phyloP scores from a whole-genome alignment of 2,329 filamentous ascomycete genomes.

The Blumeriella jaapii region DNA sequence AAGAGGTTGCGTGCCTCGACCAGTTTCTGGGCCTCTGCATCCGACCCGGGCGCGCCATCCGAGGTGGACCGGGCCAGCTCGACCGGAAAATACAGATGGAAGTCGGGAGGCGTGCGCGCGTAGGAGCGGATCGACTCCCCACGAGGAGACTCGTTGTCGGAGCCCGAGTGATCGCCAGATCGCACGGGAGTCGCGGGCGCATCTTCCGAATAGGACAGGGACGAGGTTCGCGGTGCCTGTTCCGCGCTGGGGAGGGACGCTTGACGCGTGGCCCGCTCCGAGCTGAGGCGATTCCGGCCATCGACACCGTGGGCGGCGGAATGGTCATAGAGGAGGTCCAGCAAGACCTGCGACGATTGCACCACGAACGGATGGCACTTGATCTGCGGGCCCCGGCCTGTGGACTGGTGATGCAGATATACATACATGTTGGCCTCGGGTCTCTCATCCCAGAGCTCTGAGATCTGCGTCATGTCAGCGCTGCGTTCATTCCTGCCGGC shows the following conservation, averaged over 20 bases:
- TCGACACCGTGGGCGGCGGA: conserved; percentile 32
- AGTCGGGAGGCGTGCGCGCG: conserved; percentile 30
- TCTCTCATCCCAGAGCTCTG: conserved; percentile 52
- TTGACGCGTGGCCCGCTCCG: conserved; percentile 36
- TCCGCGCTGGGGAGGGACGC: conserved; percentile 26
- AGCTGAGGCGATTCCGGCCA: conserved; percentile 32
- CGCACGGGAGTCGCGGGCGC: no score
- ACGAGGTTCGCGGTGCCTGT: no score
- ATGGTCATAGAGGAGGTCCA: conserved; percentile 9
- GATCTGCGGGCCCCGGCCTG: conserved; percentile 44
- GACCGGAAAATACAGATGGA: conserved; percentile 42
- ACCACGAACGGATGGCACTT: conserved; percentile 45
- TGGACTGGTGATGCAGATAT: conserved; percentile 42
- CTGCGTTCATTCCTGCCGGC: background rate
- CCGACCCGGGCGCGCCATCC: conserved; percentile 26
- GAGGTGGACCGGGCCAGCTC: conserved; percentile 10
- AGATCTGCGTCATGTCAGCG: conserved; percentile 35
- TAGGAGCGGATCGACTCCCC: conserved; percentile 16
- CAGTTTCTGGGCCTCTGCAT: conserved; percentile 41
- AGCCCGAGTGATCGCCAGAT: no score
- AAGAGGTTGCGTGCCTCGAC: conserved; percentile 54
- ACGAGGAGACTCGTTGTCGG: conserved; percentile 13
- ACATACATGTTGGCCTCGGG: conserved; percentile 41
- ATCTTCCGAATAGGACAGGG: no score
- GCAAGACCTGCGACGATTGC: conserved; percentile 34